A percentile compares a stretch with the other conserved stretches of the same genome.
Evolutionary conservation across 2,329 filamentous ascomycete genomes (phyloP).

Genomic region (Fusarium vanettenii): DNA sequence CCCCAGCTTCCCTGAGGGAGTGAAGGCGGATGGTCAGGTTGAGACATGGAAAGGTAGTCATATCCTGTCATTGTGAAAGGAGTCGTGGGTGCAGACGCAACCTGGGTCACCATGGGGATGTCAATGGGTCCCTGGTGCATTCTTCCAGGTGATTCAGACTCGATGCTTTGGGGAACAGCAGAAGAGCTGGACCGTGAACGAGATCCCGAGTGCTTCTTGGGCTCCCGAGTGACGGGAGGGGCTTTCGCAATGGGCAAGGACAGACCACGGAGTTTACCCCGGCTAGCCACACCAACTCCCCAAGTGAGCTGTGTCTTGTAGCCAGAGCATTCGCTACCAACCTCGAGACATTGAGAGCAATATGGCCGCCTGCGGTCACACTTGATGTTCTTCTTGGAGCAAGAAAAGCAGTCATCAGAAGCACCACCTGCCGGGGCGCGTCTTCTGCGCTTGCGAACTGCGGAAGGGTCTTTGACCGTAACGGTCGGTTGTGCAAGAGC

Average conservation of each 20-base stretch:
- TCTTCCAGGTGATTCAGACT: slow-evolving; percentile 50
- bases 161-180: slow-evolving; percentile 43
- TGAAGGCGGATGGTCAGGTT: slow-evolving; percentile 56
- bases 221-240: slow-evolving; percentile 62
- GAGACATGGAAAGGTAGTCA: slow-evolving; percentile 65
- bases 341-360: slow-evolving; percentile 92
- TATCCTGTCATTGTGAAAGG: slow-evolving; percentile 52
- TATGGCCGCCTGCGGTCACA: slow-evolving; percentile 95
- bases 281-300: slow-evolving; percentile 94
- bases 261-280: slow-evolving; percentile 91
- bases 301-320: slow-evolving; percentile 98
- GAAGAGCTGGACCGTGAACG: slow-evolving; percentile 60
- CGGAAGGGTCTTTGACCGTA: slow-evolving; percentile 62
- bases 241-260: slow-evolving; percentile 77
- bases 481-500: slow-evolving; percentile 57
- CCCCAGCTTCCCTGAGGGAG: slow-evolving; percentile 59
- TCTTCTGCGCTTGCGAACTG: slow-evolving; percentile 80
- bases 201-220: slow-evolving; percentile 59
- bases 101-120: slow-evolving; percentile 47
- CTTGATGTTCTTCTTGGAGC: slow-evolving; percentile 82
- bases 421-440: slow-evolving; percentile 89
- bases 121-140: slow-evolving; percentile 49
- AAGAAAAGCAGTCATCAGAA: slow-evolving; percentile 94
- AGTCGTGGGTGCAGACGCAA: slow-evolving; percentile 59
- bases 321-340: slow-evolving; percentile 91